Conservation (phyloP, 164 flowering plant species). For the Magnolia changhungtana region DNA sequence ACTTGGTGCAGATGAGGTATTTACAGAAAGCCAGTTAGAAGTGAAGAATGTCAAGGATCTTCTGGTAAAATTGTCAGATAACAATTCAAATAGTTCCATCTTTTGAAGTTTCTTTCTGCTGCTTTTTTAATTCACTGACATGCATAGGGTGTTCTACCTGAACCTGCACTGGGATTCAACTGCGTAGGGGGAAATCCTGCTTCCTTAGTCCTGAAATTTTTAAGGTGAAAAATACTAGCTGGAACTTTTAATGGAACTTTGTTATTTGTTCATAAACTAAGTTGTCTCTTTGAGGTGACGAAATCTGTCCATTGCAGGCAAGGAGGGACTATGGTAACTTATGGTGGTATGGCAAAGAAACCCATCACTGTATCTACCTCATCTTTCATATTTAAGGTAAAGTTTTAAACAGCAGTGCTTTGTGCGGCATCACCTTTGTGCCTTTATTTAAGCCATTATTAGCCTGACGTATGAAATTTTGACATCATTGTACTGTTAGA, state of each 20-base stretch:
- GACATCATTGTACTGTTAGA: background rate
- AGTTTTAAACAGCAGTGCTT: background rate
- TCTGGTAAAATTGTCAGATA: slow-evolving; percentile 43
- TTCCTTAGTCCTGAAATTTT: slow-evolving; percentile 73
- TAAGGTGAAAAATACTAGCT: slow-evolving; percentile 51
- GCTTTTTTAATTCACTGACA: background rate
- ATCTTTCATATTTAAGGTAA: slow-evolving; percentile 93
- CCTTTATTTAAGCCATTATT: background rate
- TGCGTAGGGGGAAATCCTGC: slow-evolving; percentile 96
- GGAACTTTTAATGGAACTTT: background rate
- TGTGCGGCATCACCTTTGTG: background rate
- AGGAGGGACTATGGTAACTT: slow-evolving; percentile 98
- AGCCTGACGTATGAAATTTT: background rate
- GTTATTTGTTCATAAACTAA: background rate
- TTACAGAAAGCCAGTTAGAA: slow-evolving; percentile 68
- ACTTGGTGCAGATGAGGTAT: slow-evolving; percentile 89
- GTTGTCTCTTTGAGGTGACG: background rate
- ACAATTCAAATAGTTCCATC: background rate
- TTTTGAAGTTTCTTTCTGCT: background rate
- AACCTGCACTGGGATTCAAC: slow-evolving; percentile 85
- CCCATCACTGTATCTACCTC: slow-evolving; percentile 90
- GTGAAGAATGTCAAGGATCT: slow-evolving; percentile 74
- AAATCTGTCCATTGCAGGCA: slow-evolving; percentile 39
- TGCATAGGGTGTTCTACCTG: slow-evolving; percentile 57
- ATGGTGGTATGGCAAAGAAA: slow-evolving; percentile 97